Conservation (phyloP, 1,284 basidiomycete genomes). For the Malassezia psittaci region DNA sequence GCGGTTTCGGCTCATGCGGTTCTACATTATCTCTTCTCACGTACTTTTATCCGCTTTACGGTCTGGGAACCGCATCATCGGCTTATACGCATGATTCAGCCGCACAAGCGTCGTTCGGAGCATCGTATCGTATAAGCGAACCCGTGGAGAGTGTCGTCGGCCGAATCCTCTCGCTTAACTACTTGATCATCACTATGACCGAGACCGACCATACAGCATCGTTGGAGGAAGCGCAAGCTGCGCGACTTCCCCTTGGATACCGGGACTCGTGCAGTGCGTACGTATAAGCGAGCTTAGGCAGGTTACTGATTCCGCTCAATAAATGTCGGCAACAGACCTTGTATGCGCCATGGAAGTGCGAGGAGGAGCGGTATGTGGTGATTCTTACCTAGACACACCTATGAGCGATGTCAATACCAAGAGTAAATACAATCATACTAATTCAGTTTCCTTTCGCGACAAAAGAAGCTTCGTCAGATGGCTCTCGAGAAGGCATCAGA, state of each 20-base stretch:
- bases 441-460: conserved; percentile 14
- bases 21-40: conserved; percentile 16
- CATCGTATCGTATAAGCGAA: conserved; percentile 16
- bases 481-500: not conserved
- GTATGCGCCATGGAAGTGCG: conserved; percentile 73
- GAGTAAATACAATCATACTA: conserved; percentile 10
- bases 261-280: conserved; percentile 85
- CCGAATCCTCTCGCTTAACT: conserved; percentile 1
- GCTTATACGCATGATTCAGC: conserved; percentile 30
- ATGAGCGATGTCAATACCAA: conserved; percentile 19
- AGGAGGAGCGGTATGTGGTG: conserved; percentile 57
- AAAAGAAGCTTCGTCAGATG: conserved; percentile 12
- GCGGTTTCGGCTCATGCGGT: conserved; percentile 34
- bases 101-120: conserved; percentile 26
- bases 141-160: not conserved
- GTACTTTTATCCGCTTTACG: conserved; percentile 29
- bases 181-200: conserved; percentile 7
- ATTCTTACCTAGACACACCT: conserved; percentile 15
- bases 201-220: conserved; percentile 57
- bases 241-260: conserved; percentile 69
- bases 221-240: conserved; percentile 67
- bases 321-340: conserved; percentile 62
- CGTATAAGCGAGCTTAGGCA: conserved; percentile 50
- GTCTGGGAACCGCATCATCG: conserved; percentile 35
- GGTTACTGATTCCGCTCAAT: conserved; percentile 74